Base-by-base conservation (phyloP, 768 basidiomycete genomes). In the Nevesoporus exiguus region DNA sequence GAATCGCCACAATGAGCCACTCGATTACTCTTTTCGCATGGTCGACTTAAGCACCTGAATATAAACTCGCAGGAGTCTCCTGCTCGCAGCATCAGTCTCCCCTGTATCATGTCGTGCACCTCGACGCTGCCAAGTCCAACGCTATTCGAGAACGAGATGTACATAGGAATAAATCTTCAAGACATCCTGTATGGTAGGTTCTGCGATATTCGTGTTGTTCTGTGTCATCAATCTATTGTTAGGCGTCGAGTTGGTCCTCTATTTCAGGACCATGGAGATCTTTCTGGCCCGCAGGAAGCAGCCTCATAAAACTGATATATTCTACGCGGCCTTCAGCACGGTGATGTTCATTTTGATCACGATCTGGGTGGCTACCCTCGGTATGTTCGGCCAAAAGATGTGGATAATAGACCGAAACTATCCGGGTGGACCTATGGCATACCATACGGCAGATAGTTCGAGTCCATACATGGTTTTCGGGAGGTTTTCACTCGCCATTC, bases 401-500 rank as follows among this genome's bases (percentile, higher is more conserved):
- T 76, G 74, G 74, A 54, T 76, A 11, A 51, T 64, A 3, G 51
- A 70, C 55, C 1, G 52, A 62, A 47, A 11, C 30, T 70, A 67
- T 37, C 73, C 73, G 11, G 71, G 71, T 3, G 72, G 73, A 25
- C 53, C 62, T 22, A 47, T 44, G 31, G 50, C 50, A 13, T 51
- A 44, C 31, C 41, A 19, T 8, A 19, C 7, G 4, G 22, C 31
- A 19, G 2, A 51, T 27, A 27, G 42, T 25, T 51, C 50, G 9
- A 3, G 3, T n/a, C 8, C 27, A n/a, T 25, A 34, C 11, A 34
- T 51, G 31, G 31, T 13, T 19, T 14, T 34, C 7, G 50, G 50
- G 22, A 42, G 49, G 29, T 31, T 50, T 13, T 42, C 49, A 13
- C 40, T 50, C 22, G 17, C 24, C n/a, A 47, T 63, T 21, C 55